A percentile compares a stretch with the other conserved stretches of the same genome.
phyloP scores from a whole-genome alignment of 148 eudicot species.

The Cornus kousa region DNA sequence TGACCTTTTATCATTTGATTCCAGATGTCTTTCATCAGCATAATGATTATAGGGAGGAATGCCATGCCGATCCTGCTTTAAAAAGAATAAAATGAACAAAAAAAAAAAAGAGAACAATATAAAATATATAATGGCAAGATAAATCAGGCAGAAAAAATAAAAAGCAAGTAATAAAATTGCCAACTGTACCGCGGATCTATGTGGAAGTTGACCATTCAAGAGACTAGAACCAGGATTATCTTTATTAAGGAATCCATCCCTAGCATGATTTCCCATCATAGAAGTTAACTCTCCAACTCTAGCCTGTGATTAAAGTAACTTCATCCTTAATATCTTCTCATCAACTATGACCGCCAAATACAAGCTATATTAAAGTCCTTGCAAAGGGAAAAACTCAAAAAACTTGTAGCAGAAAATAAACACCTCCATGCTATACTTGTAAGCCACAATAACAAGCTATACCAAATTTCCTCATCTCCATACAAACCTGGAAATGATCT shows the following conservation, averaged over 20 bases:
- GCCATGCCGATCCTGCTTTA: conserved; percentile 45
- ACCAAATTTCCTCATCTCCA: not conserved
- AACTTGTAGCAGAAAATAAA: not conserved
- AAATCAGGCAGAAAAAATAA: not conserved
- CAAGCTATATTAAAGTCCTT: not conserved
- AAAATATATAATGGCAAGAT: not conserved
- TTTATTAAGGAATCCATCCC: conserved; percentile 33
- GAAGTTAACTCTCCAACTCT: conserved; percentile 45
- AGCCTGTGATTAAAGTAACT: conserved; percentile 38
- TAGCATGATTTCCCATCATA: conserved; percentile 34
- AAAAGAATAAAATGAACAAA: conserved; percentile 3
- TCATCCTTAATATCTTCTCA: not conserved
- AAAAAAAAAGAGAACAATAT: not conserved
- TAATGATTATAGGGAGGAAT: conserved; percentile 26
- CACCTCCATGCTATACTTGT: not conserved
- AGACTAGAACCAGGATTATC: conserved; percentile 29
- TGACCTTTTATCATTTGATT: conserved; percentile 22
- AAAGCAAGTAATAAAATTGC: not conserved
- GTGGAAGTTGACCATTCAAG: conserved; percentile 31
- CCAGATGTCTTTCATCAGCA: conserved; percentile 29
- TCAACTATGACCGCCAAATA: not conserved
- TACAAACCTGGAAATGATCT: not conserved
- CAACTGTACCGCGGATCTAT: conserved; percentile 32
- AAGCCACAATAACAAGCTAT: conserved; percentile 4
- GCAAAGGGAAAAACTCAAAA: not conserved